Conservation (phyloP, 495 filamentous ascomycete genomes). For the Lasiosphaeris hirsuta region DNA sequence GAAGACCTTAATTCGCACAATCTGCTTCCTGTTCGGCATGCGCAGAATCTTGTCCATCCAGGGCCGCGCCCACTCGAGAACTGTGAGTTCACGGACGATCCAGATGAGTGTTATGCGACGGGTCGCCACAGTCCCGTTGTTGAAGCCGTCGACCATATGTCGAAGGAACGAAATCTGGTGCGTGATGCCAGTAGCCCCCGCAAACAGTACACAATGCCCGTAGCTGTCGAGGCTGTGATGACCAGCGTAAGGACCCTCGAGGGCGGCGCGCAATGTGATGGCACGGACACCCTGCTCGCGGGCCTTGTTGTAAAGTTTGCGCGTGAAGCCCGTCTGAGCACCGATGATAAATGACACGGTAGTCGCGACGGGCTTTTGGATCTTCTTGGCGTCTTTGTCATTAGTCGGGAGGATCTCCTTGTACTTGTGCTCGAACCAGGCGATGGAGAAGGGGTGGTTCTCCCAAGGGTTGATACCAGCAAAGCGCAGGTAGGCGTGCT, state of each 20-base stretch:
- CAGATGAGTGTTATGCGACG: constrained; percentile 80
- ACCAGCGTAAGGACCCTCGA: constrained; percentile 87
- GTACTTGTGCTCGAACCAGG: constrained; percentile 62
- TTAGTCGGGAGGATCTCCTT: constrained; percentile 24
- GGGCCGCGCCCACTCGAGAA: constrained; percentile 87
- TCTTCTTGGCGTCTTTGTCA: constrained; percentile 30
- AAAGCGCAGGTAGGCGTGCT: constrained; percentile 86
- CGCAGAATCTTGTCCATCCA: constrained; percentile 88
- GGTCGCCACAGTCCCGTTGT: constrained; percentile 70
- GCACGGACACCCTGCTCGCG: constrained; percentile 11
- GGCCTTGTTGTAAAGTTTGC: constrained; percentile 63
- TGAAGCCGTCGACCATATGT: constrained; percentile 70
- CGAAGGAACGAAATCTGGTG: constrained; percentile 89
- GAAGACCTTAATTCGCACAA: constrained; percentile 82
- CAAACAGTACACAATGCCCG: constrained; percentile 84
- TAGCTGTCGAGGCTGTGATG: constrained; percentile 83
- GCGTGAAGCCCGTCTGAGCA: constrained; percentile 83
- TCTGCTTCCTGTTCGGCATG: constrained; percentile 71
- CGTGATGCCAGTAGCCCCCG: constrained; percentile 90
- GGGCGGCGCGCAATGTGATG: constrained; percentile 43
- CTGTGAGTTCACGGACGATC: constrained; percentile 83
- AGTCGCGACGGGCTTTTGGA: constrained; percentile 19
- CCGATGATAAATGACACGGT: constrained; percentile 70
- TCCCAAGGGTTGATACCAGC: constrained; percentile 72
- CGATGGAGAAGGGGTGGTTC: constrained; percentile 90